Conservation (phyloP, 2,329 filamentous ascomycete genomes). For the Meredithiella fracta region DNA sequence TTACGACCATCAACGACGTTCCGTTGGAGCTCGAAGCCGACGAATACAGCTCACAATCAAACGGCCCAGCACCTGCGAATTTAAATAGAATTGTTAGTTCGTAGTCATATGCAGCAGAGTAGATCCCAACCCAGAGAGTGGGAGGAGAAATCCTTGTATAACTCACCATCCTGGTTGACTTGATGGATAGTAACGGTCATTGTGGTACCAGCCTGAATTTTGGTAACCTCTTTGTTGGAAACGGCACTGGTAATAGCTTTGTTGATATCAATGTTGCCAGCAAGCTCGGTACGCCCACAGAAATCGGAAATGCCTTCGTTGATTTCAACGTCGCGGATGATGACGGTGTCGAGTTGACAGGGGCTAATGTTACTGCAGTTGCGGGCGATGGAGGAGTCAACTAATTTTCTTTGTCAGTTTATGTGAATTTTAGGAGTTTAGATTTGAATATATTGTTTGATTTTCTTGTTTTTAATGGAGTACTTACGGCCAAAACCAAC, state of each 20-base stretch:
- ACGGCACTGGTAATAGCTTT: slow-evolving; percentile 37
- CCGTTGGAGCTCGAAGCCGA: slow-evolving; percentile 28
- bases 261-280: slow-evolving; percentile 45
- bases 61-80: slow-evolving; percentile 33
- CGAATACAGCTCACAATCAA: slow-evolving; percentile 33
- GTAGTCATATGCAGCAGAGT: too few relatives aligned
- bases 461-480: not conserved
- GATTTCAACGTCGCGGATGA: slow-evolving; percentile 43
- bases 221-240: slow-evolving; percentile 28
- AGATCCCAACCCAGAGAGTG: too few relatives aligned
- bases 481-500: slow-evolving; percentile 31
- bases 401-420: slow-evolving; percentile 18
- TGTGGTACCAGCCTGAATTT: slow-evolving; percentile 28
- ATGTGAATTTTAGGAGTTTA: not conserved
- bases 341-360: slow-evolving; percentile 50
- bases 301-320: slow-evolving; percentile 35
- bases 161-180: slow-evolving; percentile 34
- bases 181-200: slow-evolving; percentile 35
- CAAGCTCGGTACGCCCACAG: slow-evolving; percentile 44
- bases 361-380: slow-evolving; percentile 48
- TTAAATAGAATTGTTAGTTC: too few relatives aligned
- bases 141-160: slow-evolving; percentile 25
- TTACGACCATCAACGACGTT: slow-evolving; percentile 32
- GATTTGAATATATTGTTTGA: not conserved
- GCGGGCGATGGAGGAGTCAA: slow-evolving; percentile 38